These are phyloP conservation scores for Stentor roeselii DNA, from an alignment of 73 alveolate genomes.

Conservation along the genomic window DNA sequence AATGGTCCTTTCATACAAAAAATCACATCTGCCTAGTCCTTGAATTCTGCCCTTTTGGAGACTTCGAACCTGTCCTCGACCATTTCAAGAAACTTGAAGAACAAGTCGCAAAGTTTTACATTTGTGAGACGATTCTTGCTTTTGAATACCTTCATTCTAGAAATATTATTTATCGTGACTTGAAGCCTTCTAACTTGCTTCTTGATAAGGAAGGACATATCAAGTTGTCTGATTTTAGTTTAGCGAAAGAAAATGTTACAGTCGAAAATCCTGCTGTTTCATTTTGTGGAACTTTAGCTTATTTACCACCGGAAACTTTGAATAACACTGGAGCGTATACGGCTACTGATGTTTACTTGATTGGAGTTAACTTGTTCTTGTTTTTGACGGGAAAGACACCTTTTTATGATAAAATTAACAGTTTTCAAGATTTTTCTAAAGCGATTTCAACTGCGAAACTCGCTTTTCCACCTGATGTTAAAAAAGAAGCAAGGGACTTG, in stretches of 20 bases:
- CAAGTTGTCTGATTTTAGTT: conserved; percentile 60
- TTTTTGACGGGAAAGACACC: conserved; percentile 66
- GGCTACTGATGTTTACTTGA: conserved; percentile 67
- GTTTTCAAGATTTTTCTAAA: neutral
- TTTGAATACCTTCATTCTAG: conserved; percentile 55
- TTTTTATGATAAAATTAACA: conserved; percentile 38
- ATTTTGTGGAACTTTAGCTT: conserved; percentile 69
- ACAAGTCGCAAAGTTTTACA: conserved; percentile 49
- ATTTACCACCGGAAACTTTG: conserved; percentile 62
- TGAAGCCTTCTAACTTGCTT: conserved; percentile 62
- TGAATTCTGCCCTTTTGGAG: conserved; percentile 67
- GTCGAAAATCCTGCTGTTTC: conserved; percentile 31
- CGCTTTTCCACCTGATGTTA: conserved; percentile 28
- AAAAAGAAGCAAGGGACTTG: conserved; percentile 41
- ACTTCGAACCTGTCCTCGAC: conserved; percentile 29
- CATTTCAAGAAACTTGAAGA: conserved; percentile 27
- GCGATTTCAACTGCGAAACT: neutral
- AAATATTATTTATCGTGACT: conserved; percentile 54
- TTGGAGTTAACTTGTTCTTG: conserved; percentile 63
- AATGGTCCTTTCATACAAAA: conserved; percentile 53
- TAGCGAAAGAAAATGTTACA: conserved; percentile 40
- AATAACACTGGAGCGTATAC: conserved; percentile 56
- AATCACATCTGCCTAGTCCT: conserved; percentile 45
- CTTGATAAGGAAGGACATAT: conserved; percentile 62
- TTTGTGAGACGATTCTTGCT: conserved; percentile 55